Base-by-base conservation (phyloP, 495 filamentous ascomycete genomes). In the Penicillium bialowiezense region DNA sequence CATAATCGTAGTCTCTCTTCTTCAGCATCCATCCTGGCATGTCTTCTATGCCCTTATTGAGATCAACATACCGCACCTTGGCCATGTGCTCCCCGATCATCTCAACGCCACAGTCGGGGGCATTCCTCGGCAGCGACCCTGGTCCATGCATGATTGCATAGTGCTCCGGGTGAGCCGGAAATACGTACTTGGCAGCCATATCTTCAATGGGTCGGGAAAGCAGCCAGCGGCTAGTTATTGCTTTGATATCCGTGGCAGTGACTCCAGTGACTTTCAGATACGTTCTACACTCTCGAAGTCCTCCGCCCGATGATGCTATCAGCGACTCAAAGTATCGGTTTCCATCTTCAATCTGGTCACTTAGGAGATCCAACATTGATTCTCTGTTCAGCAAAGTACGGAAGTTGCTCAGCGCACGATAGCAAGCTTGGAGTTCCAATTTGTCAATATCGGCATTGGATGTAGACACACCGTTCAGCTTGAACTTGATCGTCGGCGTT, bases 41-140 rank as follows among this genome's bases (percentile, higher is more conserved):
- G 5, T 31, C 7, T 9, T 21, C 24, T 5, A 2, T 3, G 35
- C 24, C 18, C 3, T 6, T 10, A 12, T 10, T 20, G 23, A 39
- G 18, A 39, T 48, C 44, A 12, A 39, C 24, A 48, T 21, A 39
- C 21, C 13, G 35, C 21, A 48, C 1, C 23, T 39, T 39, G 18
- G 44, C 44, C 20, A 48, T 48, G n/a, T 48, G 44, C 2, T 21
- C 34, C 18, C 44, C 44, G 10, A 48, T 48, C 23, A 48, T 15
- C 35, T 48, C 17, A 34, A 48, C 35, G 10, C 18, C 35, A 3
- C 34, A 38, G 17, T 39, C 34, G 5, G 34, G 33, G 6, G 23
- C 34, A 39, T 18, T 21, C 15, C 19, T 8, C 6, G 26, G 3
- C 5, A 13, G 24, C 6, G 35, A 23, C 14, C 26, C 44, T 48